Conservation (phyloP, 2,329 filamentous ascomycete genomes). For the Colletotrichum camelliae region DNA sequence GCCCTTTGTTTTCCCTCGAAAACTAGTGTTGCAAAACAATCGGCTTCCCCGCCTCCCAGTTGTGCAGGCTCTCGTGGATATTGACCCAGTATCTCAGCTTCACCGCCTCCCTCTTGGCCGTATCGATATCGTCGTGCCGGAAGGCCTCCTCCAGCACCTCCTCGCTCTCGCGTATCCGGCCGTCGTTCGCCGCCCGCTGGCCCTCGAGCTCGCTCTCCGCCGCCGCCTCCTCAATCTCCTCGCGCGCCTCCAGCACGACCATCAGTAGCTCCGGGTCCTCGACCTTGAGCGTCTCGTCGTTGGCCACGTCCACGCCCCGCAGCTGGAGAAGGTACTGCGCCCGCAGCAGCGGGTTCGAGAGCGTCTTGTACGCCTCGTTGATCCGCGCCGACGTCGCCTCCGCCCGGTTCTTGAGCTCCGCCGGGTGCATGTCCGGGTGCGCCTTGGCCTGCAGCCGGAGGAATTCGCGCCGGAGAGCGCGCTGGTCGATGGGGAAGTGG, state of each 20-base stretch:
- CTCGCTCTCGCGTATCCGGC: slow-evolving; percentile 69
- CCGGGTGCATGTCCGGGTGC: slow-evolving; percentile 73
- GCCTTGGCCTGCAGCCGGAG: slow-evolving; percentile 79
- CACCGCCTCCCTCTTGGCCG: slow-evolving; percentile 75
- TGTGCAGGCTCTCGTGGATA: slow-evolving; percentile 78
- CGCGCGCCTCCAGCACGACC: slow-evolving; percentile 80
- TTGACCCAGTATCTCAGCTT: slow-evolving; percentile 90
- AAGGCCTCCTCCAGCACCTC: slow-evolving; percentile 69
- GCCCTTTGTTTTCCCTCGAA: neutral
- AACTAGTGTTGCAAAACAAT: slow-evolving; percentile 56
- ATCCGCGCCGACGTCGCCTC: slow-evolving; percentile 82
- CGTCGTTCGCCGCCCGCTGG: slow-evolving; percentile 71
- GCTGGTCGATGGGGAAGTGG: slow-evolving; percentile 75
- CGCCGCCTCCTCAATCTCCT: slow-evolving; percentile 75
- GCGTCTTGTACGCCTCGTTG: slow-evolving; percentile 90
- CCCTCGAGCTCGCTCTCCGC: slow-evolving; percentile 67
- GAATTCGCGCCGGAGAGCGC: slow-evolving; percentile 81
- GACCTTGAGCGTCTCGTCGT: slow-evolving; percentile 77
- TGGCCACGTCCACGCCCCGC: slow-evolving; percentile 76
- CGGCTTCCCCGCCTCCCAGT: slow-evolving; percentile 82
- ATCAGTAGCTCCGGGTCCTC: slow-evolving; percentile 74
- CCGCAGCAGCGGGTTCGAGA: slow-evolving; percentile 77
- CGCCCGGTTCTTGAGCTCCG: slow-evolving; percentile 62
- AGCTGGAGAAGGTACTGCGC: slow-evolving; percentile 88
- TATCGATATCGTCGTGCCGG: slow-evolving; percentile 65